A percentile compares a stretch with the other conserved stretches of the same genome.
Evolutionary conservation across 2,329 filamentous ascomycete species (phyloP).

Genomic region (Blastomyces gilchristii): DNA sequence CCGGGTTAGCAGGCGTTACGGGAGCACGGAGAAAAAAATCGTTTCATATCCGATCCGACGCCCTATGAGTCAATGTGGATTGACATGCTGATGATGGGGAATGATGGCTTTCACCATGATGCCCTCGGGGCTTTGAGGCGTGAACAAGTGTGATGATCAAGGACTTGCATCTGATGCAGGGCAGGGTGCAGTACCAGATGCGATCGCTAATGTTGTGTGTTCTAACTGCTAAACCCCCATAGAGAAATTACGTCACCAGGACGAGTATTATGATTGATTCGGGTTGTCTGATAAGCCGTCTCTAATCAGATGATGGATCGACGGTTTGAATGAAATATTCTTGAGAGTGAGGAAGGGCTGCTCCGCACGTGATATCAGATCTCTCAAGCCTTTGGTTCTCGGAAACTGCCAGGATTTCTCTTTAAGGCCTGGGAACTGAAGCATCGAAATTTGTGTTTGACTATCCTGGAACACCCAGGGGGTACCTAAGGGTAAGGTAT

Average conservation of each 20-base stretch:
- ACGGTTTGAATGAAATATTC: background rate
- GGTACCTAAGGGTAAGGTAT: too few relatives aligned
- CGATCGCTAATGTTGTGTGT: constrained; percentile 22
- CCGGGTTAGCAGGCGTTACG: too few relatives aligned
- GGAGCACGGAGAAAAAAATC: too few relatives aligned
- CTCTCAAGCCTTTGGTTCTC: background rate
- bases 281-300: background rate
- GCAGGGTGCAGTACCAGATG: constrained; percentile 21
- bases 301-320: background rate
- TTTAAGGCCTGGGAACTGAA: background rate
- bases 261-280: constrained; percentile 21
- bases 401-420: background rate
- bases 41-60: too few relatives aligned
- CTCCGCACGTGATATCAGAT: background rate
- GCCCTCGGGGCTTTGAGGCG: too few relatives aligned
- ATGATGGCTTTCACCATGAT: too few relatives aligned
- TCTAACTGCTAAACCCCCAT: constrained; percentile 23
- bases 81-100: too few relatives aligned
- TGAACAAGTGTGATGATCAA: constrained; percentile 10
- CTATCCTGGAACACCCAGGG: background rate
- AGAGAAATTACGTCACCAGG: constrained; percentile 24
- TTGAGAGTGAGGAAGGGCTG: background rate
- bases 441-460: background rate
- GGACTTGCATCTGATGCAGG: constrained; percentile 15
- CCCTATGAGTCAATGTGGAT: too few relatives aligned